phyloP scores from a whole-genome alignment of 2,329 filamentous ascomycete species.

The Gremmenia infestans region DNA sequence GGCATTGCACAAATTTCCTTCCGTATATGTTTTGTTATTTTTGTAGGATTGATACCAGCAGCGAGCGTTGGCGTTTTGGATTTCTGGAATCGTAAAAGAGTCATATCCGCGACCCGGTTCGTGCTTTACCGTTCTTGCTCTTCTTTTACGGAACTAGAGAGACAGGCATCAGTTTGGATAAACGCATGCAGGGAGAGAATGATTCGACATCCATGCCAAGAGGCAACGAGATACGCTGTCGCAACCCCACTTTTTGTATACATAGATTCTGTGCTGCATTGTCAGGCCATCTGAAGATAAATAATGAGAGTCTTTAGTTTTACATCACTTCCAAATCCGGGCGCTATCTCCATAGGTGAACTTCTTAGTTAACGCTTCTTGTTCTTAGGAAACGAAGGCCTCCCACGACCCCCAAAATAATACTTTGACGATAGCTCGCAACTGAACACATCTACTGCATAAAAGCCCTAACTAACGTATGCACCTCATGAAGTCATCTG shows the following conservation, averaged over 20 bases:
- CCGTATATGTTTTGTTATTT: background rate
- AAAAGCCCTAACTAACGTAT: no score
- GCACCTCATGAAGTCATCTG: no score
- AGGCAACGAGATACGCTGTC: background rate
- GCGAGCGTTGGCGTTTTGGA: constrained; percentile 6
- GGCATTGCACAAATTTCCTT: background rate
- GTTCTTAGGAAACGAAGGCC: no score
- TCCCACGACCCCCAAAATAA: no score
- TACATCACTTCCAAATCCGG: no score
- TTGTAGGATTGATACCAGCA: background rate
- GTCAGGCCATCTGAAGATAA: background rate
- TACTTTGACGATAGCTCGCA: no score
- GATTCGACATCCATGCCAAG: background rate
- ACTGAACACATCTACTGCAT: no score
- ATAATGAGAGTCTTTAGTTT: constrained; percentile 6
- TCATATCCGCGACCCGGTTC: background rate
- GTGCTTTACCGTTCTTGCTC: background rate
- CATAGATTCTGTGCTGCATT: background rate
- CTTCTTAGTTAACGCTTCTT: no score
- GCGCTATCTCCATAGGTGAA: no score
- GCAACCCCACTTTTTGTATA: background rate
- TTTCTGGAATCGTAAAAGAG: background rate
- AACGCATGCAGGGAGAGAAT: background rate
- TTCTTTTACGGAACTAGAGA: background rate
- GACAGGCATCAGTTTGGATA: background rate